Percentiles rank a stretch among this genome's conserved stretches.
These are phyloP conservation scores for Boletus semigastroideus DNA, from an alignment of 1,284 basidiomycete genomes.

Conservation along the genomic window DNA sequence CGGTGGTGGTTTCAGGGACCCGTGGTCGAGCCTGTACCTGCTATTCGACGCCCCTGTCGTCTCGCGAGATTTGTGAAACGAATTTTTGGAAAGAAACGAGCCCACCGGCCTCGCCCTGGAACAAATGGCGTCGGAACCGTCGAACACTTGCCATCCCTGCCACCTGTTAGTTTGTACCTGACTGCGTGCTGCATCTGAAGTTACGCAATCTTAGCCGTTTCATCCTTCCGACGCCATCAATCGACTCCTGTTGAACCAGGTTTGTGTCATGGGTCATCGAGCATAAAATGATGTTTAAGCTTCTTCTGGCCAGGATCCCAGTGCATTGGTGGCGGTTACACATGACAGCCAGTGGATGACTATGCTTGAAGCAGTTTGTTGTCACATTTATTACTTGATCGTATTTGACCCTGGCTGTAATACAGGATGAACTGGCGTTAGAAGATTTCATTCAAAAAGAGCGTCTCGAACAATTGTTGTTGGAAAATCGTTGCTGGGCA, in stretches of 20 bases:
- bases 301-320: not conserved
- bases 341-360: not conserved
- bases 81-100: too few species aligned
- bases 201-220: not conserved
- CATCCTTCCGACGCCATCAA: slow-evolving; percentile 3
- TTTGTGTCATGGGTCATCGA: not conserved
- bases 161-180: not conserved
- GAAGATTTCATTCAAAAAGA: not conserved
- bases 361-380: not conserved
- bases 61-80: too few species aligned
- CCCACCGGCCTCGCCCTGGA: too few species aligned
- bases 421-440: not conserved
- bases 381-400: not conserved
- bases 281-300: too few species aligned
- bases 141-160: not conserved
- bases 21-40: too few species aligned
- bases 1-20: too few species aligned
- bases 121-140: too few species aligned
- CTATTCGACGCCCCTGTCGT: too few species aligned
- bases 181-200: not conserved
- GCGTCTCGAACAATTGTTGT: not conserved
- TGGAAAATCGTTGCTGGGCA: too few species aligned
- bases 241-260: not conserved
- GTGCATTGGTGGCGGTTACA: not conserved
- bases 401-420: too few species aligned